Percentiles rank a stretch among this genome's conserved stretches.
Conservation (phyloP, 1,284 basidiomycete genomes). For the Blastosporella zonata region DNA sequence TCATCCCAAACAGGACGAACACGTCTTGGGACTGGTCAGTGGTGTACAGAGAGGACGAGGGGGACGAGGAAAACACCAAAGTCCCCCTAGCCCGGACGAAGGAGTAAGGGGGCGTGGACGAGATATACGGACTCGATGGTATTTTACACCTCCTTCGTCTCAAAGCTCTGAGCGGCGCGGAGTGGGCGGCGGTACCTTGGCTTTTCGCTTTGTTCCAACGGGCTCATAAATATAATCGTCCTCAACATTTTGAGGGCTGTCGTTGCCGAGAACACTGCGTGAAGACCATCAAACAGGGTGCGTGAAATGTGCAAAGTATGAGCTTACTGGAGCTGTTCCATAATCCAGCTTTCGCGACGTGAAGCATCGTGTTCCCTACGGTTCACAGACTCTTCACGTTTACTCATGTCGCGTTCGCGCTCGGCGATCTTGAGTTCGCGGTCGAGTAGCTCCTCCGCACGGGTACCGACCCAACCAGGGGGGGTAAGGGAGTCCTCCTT, state of each 20-base stretch:
- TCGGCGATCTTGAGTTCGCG: constrained; percentile 80
- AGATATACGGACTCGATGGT: constrained; percentile 67
- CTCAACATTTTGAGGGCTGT: constrained; percentile 61
- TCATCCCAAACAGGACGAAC: constrained; percentile 20
- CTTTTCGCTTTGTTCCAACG: constrained; percentile 63
- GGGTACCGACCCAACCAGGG: constrained; percentile 68
- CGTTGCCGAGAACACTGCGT: constrained; percentile 63
- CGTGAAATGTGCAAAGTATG: background rate
- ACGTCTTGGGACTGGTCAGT: constrained; percentile 35
- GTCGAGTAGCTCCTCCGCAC: constrained; percentile 75
- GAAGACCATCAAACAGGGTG: constrained; percentile 17
- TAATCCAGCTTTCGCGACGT: constrained; percentile 81
- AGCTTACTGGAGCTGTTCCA: constrained; percentile 82
- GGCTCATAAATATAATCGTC: constrained; percentile 80
- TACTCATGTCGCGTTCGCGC: constrained; percentile 77
- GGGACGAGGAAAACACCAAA: constrained; percentile 70
- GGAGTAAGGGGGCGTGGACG: constrained; percentile 57
- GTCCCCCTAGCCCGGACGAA: constrained; percentile 86
- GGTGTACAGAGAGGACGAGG: constrained; percentile 58
- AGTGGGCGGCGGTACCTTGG: constrained; percentile 82
- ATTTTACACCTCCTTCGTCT: constrained; percentile 74
- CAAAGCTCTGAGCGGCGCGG: constrained; percentile 84
- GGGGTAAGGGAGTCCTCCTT: constrained; percentile 74
- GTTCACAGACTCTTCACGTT: constrained; percentile 78
- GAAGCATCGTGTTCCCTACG: constrained; percentile 80